Evolutionary conservation across 2,329 filamentous ascomycete species (phyloP), one percentile per base, ranked within the genome.

Genomic region (Endocalyx cinctus): DNA sequence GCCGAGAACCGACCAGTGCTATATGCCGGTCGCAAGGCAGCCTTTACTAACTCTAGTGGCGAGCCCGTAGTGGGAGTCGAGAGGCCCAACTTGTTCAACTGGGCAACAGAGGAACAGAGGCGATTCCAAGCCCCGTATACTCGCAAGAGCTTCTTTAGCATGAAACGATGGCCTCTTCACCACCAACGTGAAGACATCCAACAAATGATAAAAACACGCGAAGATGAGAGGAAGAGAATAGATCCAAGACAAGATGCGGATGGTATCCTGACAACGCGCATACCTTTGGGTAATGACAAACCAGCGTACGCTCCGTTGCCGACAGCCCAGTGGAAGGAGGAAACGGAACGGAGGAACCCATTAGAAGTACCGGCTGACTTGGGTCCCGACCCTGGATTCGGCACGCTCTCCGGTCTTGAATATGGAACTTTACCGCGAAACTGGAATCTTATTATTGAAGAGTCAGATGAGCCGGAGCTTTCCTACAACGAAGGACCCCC

Each of bases 91-190:
- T 45, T 58, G 25, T 58, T 54, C 45, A 50, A 44, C 34, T 58
- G 54, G 54, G 52, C 52, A 33, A 54, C 47, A 32, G 32, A 43
- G 39, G 40, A 39, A 25, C 48, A 57, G 35, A 47, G 55, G 34
- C 41, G 44, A 30, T 53, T 43, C 35, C 52, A 57, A 31, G 51
- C 54, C 6, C 45, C 42, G 15, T 52, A 50, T 33, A 51, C 46
- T 12, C 48, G 55, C 32, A 48, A 43, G 28, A 41, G 47, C 5
- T 74, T 60, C 47, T 74, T 70, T 53, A 50, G 55, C 41, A 50
- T 74, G 27, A 57, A 66, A 45, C 61, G 68, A 25, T 76, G 71
- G 70, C 70, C 70, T 22, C 27, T 64, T 14, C 45, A 62, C 17
- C 47, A 65, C 33, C 64, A 70, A 42, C 51, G 39, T 6, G 31